Base-by-base conservation (phyloP, 352 stramenopile species). In the Phytophthora tubulina region DNA sequence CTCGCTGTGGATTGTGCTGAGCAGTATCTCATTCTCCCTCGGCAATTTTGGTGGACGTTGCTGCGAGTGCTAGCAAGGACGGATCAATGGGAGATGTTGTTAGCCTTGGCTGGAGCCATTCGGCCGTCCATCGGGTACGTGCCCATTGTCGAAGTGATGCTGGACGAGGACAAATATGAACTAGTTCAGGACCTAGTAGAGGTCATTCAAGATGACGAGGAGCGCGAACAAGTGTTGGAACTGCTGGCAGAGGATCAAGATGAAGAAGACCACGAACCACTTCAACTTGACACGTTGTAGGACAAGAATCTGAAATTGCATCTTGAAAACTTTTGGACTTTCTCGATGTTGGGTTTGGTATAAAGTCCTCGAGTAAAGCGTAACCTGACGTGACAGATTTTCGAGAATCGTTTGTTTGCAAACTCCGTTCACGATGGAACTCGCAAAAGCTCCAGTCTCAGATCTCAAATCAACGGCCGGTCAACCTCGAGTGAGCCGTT, bases 41-140 rank as follows among this genome's bases (percentile, higher is more conserved):
- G 70, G 17, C 82, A 90, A 66, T 86, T 91, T 54, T 90, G 81
- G 75, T 89, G 75, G 72, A 78, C 72, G 21, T 36, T 90, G 27
- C 60, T 90, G 44, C 74, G 74, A 15, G 73, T 85, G 6, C 62
- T 90, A 1, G 58, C 71, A 2, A 70, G 80, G 44, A 89, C 65
- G 9, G 63, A 82, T 49, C 85, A 90, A 61, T 92, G 81, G 77
- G 69, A 80, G 50, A 73, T 69, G 35, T 46, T 92, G 35, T 38
- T 90, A 7, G 45, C 73, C 3, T 68, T 92, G 39, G 76, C 80
- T 6, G 53, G 65, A 6, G 61, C 63, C 2, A 72, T 64, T 4
- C 82, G 78, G 6, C 82, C 85, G 4, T 66, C 80, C 9, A 82
- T 88, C 36, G 82, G 82, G 0, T 87, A 80, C 42, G 55, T 76